Conservation (phyloP, 371 early-diverging fungal species). For the Syncephalastrum monosporum region DNA sequence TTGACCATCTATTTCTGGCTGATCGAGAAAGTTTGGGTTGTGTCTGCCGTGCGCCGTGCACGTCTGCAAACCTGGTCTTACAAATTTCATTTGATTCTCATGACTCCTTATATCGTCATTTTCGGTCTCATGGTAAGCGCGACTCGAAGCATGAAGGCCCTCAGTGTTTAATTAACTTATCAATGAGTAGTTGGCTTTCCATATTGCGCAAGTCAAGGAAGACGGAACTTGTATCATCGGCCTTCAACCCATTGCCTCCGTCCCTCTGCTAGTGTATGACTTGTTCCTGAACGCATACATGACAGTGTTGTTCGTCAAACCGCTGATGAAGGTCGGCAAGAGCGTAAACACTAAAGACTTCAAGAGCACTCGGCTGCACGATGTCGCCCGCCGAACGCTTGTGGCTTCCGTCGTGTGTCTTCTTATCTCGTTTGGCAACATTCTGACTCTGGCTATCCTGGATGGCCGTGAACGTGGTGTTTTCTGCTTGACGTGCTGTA, state of each 20-base stretch:
- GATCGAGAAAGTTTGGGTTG: conserved; percentile 37
- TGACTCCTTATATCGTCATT: conserved; percentile 47
- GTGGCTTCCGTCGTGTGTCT: conserved; percentile 50
- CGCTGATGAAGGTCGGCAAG: conserved; percentile 31
- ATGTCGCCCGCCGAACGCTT: conserved; percentile 48
- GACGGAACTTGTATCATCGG: conserved; percentile 49
- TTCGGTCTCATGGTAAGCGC: conserved; percentile 42
- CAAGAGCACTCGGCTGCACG: conserved; percentile 40
- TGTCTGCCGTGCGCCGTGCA: conserved; percentile 27
- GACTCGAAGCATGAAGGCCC: background rate
- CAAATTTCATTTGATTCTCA: conserved; percentile 31
- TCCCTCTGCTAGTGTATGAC: conserved; percentile 39
- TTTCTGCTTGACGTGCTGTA: conserved; percentile 55
- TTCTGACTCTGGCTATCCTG: conserved; percentile 37
- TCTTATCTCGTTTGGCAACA: conserved; percentile 50
- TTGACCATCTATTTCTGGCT: conserved; percentile 35
- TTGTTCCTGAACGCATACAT: conserved; percentile 42
- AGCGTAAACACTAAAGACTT: conserved; percentile 31
- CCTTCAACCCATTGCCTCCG: conserved; percentile 38
- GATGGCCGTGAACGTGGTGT: conserved; percentile 50
- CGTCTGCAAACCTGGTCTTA: conserved; percentile 37
- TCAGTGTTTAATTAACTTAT: background rate
- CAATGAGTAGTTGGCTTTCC: conserved; percentile 39
- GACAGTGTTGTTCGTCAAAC: conserved; percentile 46
- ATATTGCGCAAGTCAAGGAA: conserved; percentile 33